Evolutionary conservation across 2,329 filamentous ascomycete genomes (phyloP).

Genomic region (Grosmannia huntii): DNA sequence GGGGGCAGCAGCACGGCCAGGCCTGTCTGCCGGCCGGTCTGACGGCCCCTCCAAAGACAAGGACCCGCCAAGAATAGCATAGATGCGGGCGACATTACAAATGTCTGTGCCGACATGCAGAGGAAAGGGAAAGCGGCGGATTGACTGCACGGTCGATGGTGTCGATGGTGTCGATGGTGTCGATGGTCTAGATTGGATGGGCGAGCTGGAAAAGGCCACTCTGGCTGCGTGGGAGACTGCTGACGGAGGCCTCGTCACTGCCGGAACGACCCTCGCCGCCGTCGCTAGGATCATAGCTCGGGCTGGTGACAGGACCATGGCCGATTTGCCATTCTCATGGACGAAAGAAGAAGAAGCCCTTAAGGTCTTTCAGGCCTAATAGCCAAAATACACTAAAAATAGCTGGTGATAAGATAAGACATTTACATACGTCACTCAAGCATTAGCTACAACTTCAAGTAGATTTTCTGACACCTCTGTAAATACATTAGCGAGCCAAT

Average conservation of each 20-base stretch:
- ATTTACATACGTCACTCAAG: background rate
- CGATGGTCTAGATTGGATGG: background rate
- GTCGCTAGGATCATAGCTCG: background rate
- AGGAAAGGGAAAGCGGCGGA: slow-evolving; percentile 44
- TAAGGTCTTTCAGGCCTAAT: background rate
- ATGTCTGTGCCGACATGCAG: slow-evolving; percentile 69
- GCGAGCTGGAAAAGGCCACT: background rate
- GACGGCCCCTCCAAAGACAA: no score
- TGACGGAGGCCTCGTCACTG: background rate
- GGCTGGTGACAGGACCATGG: background rate
- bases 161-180: background rate
- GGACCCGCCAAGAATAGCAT: slow-evolving; percentile 32
- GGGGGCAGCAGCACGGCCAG: background rate
- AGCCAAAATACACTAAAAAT: background rate
- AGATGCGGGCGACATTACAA: slow-evolving; percentile 55
- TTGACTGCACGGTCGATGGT: background rate
- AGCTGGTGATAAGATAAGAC: background rate
- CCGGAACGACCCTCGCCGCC: background rate
- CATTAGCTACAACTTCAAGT: background rate
- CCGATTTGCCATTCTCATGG: background rate
- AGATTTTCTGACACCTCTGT: background rate
- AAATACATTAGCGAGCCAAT: background rate
- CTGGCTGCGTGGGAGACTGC: background rate
- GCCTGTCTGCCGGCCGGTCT: background rate
- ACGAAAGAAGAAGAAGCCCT: background rate